phyloP scores from a whole-genome alignment of 805 yeast genomes.

The Yarrowia sp. region DNA sequence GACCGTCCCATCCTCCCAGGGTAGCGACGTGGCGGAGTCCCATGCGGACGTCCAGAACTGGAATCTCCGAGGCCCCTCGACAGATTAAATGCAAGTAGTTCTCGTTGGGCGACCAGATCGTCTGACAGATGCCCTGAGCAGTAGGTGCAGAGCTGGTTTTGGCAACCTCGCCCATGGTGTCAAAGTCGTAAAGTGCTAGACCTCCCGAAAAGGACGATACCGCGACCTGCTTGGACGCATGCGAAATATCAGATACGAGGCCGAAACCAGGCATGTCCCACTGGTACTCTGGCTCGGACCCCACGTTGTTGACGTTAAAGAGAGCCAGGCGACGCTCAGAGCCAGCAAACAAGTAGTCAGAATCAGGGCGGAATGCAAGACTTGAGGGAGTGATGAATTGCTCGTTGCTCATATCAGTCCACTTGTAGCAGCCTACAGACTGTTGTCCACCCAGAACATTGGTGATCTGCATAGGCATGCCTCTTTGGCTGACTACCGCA shows the following conservation, averaged over 20 bases:
- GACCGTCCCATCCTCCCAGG: conserved; percentile 29
- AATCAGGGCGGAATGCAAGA: neutral
- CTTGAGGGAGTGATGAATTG: conserved; percentile 5
- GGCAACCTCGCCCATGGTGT: neutral
- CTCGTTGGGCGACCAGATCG: conserved; percentile 31
- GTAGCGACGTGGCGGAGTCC: conserved; percentile 28
- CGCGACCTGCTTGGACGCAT: neutral
- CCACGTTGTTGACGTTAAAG: conserved; percentile 17
- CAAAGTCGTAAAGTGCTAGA: neutral
- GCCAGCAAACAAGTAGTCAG: conserved; percentile 21
- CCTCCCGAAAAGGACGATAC: conserved; percentile 2
- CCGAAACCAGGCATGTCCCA: conserved; percentile 18
- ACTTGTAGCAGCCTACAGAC: conserved; percentile 13
- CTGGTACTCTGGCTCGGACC: conserved; percentile 28
- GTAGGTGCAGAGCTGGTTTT: conserved; percentile 14
- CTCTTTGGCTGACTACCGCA: conserved; percentile 29
- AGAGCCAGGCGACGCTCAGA: conserved; percentile 9
- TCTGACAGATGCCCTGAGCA: conserved; percentile 31
- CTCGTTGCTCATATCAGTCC: conserved; percentile 21
- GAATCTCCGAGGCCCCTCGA: conserved; percentile 29
- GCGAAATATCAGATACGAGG: neutral
- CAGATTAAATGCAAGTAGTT: conserved; percentile 29
- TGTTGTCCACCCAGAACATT: conserved; percentile 26
- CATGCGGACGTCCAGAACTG: conserved; percentile 33
- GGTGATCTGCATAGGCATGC: conserved; percentile 31